These are phyloP conservation scores for Stropharia rugosoannulata DNA, from an alignment of 768 basidiomycete genomes.

Conservation along the genomic window DNA sequence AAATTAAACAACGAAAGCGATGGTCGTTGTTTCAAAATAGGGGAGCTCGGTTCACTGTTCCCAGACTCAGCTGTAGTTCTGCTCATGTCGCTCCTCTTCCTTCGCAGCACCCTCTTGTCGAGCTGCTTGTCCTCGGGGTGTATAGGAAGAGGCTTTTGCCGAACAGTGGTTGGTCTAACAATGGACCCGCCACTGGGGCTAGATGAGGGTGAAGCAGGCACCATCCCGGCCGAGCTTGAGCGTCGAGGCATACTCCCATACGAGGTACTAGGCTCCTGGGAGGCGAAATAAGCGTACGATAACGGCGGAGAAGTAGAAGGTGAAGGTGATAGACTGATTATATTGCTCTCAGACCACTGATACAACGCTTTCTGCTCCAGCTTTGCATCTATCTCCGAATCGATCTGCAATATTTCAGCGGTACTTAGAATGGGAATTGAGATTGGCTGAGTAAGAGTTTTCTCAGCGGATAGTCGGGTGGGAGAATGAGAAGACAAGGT, in stretches of 20 bases:
- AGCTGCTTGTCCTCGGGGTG: neutral
- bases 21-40: neutral
- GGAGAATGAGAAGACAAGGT: slow-evolving; percentile 8
- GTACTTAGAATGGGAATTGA: slow-evolving; percentile 16
- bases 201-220: neutral
- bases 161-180: neutral
- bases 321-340: neutral
- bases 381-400: slow-evolving; percentile 14
- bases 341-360: neutral
- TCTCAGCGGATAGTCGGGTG: neutral
- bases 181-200: neutral
- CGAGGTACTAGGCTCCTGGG: neutral
- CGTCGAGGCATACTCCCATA: slow-evolving; percentile 7
- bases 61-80: neutral
- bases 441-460: slow-evolving; percentile 4
- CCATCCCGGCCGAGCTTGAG: slow-evolving; percentile 7
- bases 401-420: slow-evolving; percentile 20
- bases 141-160: neutral
- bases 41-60: neutral
- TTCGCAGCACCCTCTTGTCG: neutral
- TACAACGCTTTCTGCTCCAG: neutral
- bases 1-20: neutral
- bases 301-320: slow-evolving; percentile 6
- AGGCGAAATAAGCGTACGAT: neutral
- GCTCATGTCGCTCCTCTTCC: slow-evolving; percentile 2